These are phyloP conservation scores for Ceratonia siliqua DNA, from an alignment of 306 rosid species.

Conservation along the genomic window DNA sequence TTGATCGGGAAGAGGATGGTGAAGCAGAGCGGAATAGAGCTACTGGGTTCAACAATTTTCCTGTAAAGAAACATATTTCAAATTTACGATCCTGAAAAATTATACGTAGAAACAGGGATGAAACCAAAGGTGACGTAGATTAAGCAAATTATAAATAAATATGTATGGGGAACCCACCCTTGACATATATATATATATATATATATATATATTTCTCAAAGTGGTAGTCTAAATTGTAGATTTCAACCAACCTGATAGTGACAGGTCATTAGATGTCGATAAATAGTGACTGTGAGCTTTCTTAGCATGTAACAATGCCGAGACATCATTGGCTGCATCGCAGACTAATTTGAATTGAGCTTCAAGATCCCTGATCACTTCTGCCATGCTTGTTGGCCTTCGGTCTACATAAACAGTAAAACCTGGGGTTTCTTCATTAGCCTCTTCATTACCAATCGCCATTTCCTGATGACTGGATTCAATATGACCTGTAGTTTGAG, in stretches of 20 bases:
- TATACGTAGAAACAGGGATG: too few relatives aligned
- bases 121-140: too few relatives aligned
- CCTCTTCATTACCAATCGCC: constrained; percentile 45
- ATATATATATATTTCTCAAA: too few relatives aligned
- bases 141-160: too few relatives aligned
- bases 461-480: constrained; percentile 51
- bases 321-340: constrained; percentile 72
- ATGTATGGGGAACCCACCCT: too few relatives aligned
- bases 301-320: constrained; percentile 72
- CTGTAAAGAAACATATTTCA: constrained; percentile 40
- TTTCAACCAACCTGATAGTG: constrained; percentile 68
- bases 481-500: constrained; percentile 56
- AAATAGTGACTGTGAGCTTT: constrained; percentile 57
- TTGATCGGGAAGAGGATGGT: constrained; percentile 72
- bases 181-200: too few relatives aligned
- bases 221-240: background rate
- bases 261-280: constrained; percentile 56
- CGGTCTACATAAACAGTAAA: constrained; percentile 77
- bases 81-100: constrained; percentile 26
- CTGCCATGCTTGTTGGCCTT: constrained; percentile 84
- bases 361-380: constrained; percentile 81
- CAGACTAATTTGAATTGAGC: constrained; percentile 70
- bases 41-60: constrained; percentile 86
- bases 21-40: constrained; percentile 86
- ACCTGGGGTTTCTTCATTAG: constrained; percentile 71